Conservation (phyloP, 2,329 filamentous ascomycete species). For the Ascomycota sp. region DNA sequence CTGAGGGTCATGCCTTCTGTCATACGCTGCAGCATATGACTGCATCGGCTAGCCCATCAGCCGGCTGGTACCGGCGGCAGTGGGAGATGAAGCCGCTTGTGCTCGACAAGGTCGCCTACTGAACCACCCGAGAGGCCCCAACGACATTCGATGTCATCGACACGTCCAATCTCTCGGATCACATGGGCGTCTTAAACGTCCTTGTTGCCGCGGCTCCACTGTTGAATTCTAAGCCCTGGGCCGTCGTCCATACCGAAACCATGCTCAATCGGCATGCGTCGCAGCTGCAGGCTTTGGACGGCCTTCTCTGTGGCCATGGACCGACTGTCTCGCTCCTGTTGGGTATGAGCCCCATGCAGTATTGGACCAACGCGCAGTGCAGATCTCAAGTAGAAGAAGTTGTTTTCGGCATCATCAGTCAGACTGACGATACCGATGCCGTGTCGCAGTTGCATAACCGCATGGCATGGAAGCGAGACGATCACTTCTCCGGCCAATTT, state of each 20-base stretch:
- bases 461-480: constrained; percentile 15
- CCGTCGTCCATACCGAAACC: constrained; percentile 26
- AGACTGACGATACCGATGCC: no score
- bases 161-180: constrained; percentile 21
- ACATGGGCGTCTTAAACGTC: constrained; percentile 16
- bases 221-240: constrained; percentile 18
- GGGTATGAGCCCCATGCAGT: constrained; percentile 25
- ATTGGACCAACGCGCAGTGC: constrained; percentile 25
- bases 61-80: constrained; percentile 20
- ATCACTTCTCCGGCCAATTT: constrained; percentile 9
- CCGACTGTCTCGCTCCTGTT: constrained; percentile 25
- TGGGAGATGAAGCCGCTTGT: constrained; percentile 16
- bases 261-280: constrained; percentile 12
- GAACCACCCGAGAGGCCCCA: constrained; percentile 12
- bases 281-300: constrained; percentile 12
- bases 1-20: constrained; percentile 28
- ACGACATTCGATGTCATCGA: constrained; percentile 32
- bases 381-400: constrained; percentile 18
- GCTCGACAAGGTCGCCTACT: constrained; percentile 21
- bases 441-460: constrained; percentile 8
- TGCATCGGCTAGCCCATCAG: constrained; percentile 9
- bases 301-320: constrained; percentile 23
- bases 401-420: constrained; percentile 7
- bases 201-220: constrained; percentile 22
- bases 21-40: constrained; percentile 24